phyloP scores from a whole-genome alignment of 2,329 filamentous ascomycete genomes.

The Zymoseptoria crescenta region DNA sequence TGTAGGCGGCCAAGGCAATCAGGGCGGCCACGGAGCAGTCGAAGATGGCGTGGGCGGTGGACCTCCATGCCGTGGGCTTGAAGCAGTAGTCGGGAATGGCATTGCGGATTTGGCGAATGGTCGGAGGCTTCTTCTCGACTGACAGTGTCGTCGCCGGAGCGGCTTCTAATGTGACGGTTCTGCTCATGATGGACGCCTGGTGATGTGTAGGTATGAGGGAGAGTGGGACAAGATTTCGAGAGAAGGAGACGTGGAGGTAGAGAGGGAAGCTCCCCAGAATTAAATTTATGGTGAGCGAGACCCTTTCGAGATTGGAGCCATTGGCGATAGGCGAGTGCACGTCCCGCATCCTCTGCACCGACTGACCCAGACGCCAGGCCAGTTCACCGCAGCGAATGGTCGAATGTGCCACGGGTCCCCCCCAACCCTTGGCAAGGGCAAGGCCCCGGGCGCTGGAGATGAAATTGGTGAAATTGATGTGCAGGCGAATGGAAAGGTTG shows the following conservation, averaged over 20 bases:
- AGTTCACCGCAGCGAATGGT: not conserved
- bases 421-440: not conserved
- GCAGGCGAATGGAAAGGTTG: not conserved
- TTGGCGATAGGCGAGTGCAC: not conserved
- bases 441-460: too few relatives aligned
- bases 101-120: slow-evolving; percentile 1
- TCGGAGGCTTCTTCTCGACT: not conserved
- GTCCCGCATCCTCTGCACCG: not conserved
- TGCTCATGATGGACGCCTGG: not conserved
- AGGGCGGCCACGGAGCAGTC: slow-evolving; percentile 4
- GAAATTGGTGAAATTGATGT: not conserved
- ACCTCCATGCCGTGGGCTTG: slow-evolving; percentile 2
- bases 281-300: not conserved
- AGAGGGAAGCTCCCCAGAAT: not conserved
- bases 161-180: not conserved
- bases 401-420: not conserved
- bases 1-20: slow-evolving; percentile 4
- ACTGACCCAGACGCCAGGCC: not conserved
- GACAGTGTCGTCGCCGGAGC: not conserved
- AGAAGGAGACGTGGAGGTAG: not conserved
- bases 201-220: not conserved
- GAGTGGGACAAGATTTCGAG: not conserved
- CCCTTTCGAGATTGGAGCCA: not conserved
- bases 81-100: slow-evolving; percentile 10
- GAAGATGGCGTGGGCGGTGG: slow-evolving; percentile 5